These are phyloP conservation scores for Sarcodon aspratus DNA, from an alignment of 768 basidiomycete genomes.

Conservation along the genomic window DNA sequence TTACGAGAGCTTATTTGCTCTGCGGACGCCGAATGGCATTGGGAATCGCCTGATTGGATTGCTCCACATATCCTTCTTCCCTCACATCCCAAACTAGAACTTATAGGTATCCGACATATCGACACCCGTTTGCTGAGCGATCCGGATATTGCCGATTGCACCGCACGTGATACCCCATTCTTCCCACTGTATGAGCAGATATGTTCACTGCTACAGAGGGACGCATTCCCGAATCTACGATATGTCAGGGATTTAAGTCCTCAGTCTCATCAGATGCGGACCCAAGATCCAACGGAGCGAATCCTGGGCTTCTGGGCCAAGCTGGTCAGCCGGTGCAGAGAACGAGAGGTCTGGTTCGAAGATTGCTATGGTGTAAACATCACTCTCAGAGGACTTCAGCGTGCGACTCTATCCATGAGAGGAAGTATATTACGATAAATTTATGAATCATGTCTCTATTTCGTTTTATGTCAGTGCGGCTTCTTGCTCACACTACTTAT, in stretches of 20 bases:
- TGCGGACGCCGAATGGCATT: constrained; percentile 75
- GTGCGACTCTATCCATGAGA: constrained; percentile 11
- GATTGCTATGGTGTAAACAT: constrained; percentile 53
- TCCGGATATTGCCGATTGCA: constrained; percentile 13
- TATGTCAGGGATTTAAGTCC: constrained; percentile 58
- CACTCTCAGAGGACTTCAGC: constrained; percentile 29
- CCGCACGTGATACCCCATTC: constrained; percentile 32
- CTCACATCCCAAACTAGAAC: constrained; percentile 43
- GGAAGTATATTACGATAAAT: no score
- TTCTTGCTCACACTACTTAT: no score
- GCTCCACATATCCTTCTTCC: constrained; percentile 65
- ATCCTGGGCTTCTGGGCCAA: constrained; percentile 29
- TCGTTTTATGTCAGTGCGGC: no score
- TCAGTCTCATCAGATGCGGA: constrained; percentile 44
- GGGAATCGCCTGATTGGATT: constrained; percentile 73
- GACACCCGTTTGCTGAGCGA: constrained; percentile 45
- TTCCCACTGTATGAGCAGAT: constrained; percentile 60
- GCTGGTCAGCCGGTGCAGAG: constrained; percentile 33
- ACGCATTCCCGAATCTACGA: constrained; percentile 51
- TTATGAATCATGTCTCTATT: no score
- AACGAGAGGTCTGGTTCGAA: constrained; percentile 51
- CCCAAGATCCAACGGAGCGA: constrained; percentile 22
- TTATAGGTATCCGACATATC: constrained; percentile 67
- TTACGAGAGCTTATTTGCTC: constrained; percentile 60
- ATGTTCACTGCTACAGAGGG: constrained; percentile 38